Percentiles rank a stretch among this genome's conserved stretches.
Conservation (phyloP, 352 stramenopile genomes). For the Nothophytophthora sp. region DNA sequence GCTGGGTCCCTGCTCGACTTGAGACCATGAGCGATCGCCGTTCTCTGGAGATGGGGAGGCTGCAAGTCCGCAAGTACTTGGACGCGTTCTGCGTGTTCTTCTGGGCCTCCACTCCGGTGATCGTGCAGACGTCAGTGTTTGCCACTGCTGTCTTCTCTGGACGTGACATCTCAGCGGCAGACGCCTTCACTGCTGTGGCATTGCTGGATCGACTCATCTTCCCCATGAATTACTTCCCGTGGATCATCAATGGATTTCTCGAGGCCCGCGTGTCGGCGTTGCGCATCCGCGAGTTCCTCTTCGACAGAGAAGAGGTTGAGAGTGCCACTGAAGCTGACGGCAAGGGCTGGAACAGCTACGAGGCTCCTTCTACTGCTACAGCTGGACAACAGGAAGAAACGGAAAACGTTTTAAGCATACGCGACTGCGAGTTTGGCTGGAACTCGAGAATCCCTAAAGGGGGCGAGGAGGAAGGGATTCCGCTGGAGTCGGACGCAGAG, state of each 20-base stretch:
- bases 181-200: conserved; percentile 86
- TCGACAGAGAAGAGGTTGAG: conserved; percentile 24
- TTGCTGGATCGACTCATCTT: conserved; percentile 89
- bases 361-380: background rate
- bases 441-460: background rate
- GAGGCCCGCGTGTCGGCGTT: conserved; percentile 84
- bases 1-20: conserved; percentile 55
- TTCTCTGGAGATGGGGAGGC: conserved; percentile 62
- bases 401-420: conserved; percentile 17
- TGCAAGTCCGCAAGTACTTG: conserved; percentile 85
- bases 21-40: conserved; percentile 51
- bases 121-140: conserved; percentile 89
- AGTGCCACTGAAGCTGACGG: background rate
- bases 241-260: conserved; percentile 90
- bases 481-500: conserved; percentile 9
- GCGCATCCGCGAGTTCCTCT: conserved; percentile 76
- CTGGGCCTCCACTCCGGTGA: conserved; percentile 87
- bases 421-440: conserved; percentile 35
- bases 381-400: background rate
- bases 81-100: conserved; percentile 92
- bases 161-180: conserved; percentile 73
- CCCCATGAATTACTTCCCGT: conserved; percentile 92
- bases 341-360: background rate
- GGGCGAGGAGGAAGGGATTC: background rate
- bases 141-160: conserved; percentile 67